Base-by-base conservation (phyloP, 2,329 filamentous ascomycete genomes). In the Talaromyces sp. region DNA sequence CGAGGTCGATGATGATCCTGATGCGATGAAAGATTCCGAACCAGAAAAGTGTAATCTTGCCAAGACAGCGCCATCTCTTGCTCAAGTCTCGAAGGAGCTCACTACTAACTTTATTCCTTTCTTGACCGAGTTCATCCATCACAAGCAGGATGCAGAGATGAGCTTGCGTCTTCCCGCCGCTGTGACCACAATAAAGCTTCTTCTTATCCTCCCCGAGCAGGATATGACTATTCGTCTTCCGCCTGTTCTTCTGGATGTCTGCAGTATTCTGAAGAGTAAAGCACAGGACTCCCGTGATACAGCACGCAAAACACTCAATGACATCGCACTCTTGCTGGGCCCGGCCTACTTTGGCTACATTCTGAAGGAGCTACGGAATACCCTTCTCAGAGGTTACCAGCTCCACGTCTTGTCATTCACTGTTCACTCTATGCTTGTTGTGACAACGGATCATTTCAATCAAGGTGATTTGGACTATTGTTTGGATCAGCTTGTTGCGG, bases 381-480 rank as follows among this genome's bases (percentile, higher is more conserved):
- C 93, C 6, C 80, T 99, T 11, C 87, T 86, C 42, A 84, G 87
- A 64, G 94, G 94, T 4, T 96, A 95, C 66, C 94, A 99, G 66
- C 82, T 97, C 35, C 94, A 99, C 70, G 91, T 99, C 9, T 79
- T 99, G 20, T 97, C 93, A 0, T 99, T 90, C 70, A 97, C 94
- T 0, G 84, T 99, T 69, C 94, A 99, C 74, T 90, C 91, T 0
- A 90, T 99, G 46, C 78, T 99, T 17, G 85, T 97, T 10, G 82
- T 85, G 4, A 85, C 87, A 8, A 85, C 88, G 10, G 87, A 90
- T 9, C 80, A 84, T 2, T 89, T 91, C 64, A 79, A 85, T 36
- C 86, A 91, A 16, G 94, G 95, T 20, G 91, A 93, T 62, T 77
- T 99, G 27, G 91, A 99, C 67, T 92, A 97, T 68, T 96, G 92